Conservation (phyloP, 2,329 filamentous ascomycete genomes). For the Colletotrichum tabaci region DNA sequence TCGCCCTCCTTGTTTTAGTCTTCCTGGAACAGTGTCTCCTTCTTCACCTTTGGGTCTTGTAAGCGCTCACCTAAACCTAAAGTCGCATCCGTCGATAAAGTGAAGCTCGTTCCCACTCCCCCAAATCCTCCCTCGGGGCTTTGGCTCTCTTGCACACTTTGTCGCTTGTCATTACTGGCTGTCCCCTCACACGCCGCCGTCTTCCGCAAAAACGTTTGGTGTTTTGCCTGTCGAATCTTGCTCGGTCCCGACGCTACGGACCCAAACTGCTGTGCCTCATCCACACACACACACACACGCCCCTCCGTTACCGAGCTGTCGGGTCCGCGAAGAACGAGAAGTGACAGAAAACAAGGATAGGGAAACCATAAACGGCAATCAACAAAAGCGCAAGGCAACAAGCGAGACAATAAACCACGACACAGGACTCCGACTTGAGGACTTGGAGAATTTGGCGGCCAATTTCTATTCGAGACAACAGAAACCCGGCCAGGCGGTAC, state of each 20-base stretch:
- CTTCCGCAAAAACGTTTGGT: background rate
- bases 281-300: background rate
- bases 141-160: background rate
- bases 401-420: background rate
- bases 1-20: background rate
- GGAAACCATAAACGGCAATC: background rate
- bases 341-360: constrained; percentile 11
- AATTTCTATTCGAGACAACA: background rate
- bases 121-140: background rate
- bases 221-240: background rate
- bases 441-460: too few species aligned
- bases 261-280: constrained; percentile 25
- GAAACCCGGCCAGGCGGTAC: too few species aligned
- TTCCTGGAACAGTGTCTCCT: too few species aligned
- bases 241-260: constrained; percentile 22
- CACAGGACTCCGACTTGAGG: background rate
- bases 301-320: constrained; percentile 25
- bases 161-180: background rate
- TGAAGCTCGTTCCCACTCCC: constrained; percentile 13
- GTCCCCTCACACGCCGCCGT: background rate
- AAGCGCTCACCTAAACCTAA: background rate
- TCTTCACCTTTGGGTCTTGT: background rate
- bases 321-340: constrained; percentile 29
- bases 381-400: background rate
- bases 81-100: constrained; percentile 25